These are phyloP conservation scores for Vigna nakashimae DNA, from an alignment of 306 rosid genomes.

Conservation along the genomic window DNA sequence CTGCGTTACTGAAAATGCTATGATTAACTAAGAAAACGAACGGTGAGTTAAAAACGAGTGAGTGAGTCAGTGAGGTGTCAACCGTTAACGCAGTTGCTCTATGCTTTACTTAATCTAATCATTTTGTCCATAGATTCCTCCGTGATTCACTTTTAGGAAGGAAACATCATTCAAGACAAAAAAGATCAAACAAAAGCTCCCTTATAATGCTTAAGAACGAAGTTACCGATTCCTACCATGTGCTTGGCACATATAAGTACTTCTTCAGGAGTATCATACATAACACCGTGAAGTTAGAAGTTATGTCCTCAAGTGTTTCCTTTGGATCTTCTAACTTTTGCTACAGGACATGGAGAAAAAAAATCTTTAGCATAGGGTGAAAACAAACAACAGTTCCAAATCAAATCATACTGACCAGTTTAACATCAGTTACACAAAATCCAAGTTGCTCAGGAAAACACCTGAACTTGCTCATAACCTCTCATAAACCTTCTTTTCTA, in stretches of 20 bases:
- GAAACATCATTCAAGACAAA: neutral
- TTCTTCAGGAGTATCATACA: slow-evolving; percentile 86
- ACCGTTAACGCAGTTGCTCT: no score
- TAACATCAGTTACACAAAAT: slow-evolving; percentile 74
- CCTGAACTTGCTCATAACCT: slow-evolving; percentile 93
- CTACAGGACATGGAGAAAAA: slow-evolving; percentile 47
- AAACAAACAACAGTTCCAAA: slow-evolving; percentile 40
- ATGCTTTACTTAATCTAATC: no score
- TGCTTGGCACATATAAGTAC: slow-evolving; percentile 96
- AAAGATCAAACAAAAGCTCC: slow-evolving; percentile 12
- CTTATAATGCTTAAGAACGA: slow-evolving; percentile 20
- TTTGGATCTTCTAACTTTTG: slow-evolving; percentile 94
- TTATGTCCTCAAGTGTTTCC: slow-evolving; percentile 98
- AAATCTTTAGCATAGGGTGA: slow-evolving; percentile 35
- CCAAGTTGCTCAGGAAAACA: slow-evolving; percentile 97
- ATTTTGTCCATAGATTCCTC: no score
- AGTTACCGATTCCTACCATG: slow-evolving; percentile 65
- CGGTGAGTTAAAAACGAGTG: no score
- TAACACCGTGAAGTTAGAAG: slow-evolving; percentile 86
- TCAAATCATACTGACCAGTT: slow-evolving; percentile 63
- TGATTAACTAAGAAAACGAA: no score
- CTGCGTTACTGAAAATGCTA: no score
- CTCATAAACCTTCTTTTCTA: slow-evolving; percentile 95
- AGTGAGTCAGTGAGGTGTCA: no score
- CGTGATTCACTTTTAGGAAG: no score